Conservation (phyloP, 2,329 filamentous ascomycete genomes). For the Sclerotinia subarctica region DNA sequence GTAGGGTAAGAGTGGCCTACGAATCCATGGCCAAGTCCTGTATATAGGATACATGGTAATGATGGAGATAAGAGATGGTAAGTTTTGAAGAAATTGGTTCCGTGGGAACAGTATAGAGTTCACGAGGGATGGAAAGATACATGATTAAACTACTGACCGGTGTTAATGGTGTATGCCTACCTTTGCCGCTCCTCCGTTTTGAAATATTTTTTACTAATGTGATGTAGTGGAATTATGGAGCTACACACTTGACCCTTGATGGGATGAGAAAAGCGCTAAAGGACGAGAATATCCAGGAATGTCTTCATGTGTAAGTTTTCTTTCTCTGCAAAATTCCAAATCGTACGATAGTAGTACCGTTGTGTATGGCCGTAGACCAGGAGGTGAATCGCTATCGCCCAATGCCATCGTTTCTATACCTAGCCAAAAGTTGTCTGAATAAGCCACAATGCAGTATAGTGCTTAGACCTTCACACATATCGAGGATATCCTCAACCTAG, state of each 20-base stretch:
- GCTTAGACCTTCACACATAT: too few species aligned
- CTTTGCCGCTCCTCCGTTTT: neutral
- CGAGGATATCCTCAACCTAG: neutral
- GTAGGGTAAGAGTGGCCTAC: conserved; percentile 32
- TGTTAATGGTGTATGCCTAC: neutral
- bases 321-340: neutral
- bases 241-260: neutral
- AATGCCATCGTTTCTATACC: conserved; percentile 4
- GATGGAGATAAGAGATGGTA: conserved; percentile 25
- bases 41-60: conserved; percentile 21
- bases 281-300: neutral
- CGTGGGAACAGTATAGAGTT: conserved; percentile 29
- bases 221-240: neutral
- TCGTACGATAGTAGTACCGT: conserved; percentile 23
- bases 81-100: conserved; percentile 27
- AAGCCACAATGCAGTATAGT: neutral
- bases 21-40: conserved; percentile 29
- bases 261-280: conserved; percentile 1
- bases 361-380: conserved; percentile 28
- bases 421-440: neutral
- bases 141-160: conserved; percentile 19
- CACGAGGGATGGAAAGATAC: conserved; percentile 28
- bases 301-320: neutral
- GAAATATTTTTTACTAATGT: neutral
- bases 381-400: conserved; percentile 20